Evolutionary conservation across 768 basidiomycete genomes (phyloP).

Genomic region (Mycena epipterygia): DNA sequence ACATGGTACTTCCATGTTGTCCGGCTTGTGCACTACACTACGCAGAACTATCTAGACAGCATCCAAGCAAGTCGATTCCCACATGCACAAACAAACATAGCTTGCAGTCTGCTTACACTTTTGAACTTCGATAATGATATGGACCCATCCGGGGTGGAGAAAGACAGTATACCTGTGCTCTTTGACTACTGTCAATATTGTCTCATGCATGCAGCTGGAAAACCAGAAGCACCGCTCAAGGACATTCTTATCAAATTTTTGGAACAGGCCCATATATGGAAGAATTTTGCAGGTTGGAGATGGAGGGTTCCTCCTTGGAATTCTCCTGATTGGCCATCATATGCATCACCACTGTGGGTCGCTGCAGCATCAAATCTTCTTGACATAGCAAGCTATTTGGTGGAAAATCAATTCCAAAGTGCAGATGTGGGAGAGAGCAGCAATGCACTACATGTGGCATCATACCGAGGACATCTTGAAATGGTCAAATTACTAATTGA

Average conservation of each 20-base stretch:
- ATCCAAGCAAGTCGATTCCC: not conserved
- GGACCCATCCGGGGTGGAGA: not conserved
- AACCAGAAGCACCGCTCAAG: not conserved
- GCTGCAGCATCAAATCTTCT: not conserved
- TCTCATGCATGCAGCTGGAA: not conserved
- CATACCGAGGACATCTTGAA: too few species aligned
- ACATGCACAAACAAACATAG: not conserved
- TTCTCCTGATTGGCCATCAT: not conserved
- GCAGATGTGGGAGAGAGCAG: too few species aligned
- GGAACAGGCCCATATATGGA: too few species aligned
- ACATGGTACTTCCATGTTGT: too few species aligned
- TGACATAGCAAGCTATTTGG: not conserved
- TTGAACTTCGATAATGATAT: not conserved
- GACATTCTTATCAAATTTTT: not conserved
- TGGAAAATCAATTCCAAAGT: too few species aligned
- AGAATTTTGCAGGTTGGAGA: not conserved
- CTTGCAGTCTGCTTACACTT: not conserved
- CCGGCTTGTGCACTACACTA: not conserved
- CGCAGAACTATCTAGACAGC: not conserved
- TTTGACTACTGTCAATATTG: not conserved
- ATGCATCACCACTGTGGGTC: too few species aligned
- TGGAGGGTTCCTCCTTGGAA: not conserved
- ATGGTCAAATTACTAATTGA: too few species aligned
- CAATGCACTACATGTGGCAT: too few species aligned
- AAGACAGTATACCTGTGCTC: not conserved